Conservation (phyloP, 108 stramenopile genomes). For the Nitzschia inconspicua region DNA sequence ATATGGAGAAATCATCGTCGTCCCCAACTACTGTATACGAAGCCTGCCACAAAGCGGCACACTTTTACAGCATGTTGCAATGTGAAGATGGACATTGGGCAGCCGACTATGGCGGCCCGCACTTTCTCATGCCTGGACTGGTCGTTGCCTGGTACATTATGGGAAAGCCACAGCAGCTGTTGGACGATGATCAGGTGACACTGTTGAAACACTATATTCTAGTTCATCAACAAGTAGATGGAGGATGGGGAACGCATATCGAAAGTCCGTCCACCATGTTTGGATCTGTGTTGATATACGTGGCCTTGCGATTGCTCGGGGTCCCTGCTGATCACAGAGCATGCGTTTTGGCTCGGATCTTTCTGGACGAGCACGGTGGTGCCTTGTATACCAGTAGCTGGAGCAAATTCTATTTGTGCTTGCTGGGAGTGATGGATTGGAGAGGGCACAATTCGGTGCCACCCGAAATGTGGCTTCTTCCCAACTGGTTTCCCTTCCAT, state of each 20-base stretch:
- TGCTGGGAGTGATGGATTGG: conserved; percentile 96
- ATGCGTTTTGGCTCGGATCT: conserved; percentile 46
- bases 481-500: conserved; percentile 98
- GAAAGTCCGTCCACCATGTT: conserved; percentile 98
- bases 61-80: conserved; percentile 86
- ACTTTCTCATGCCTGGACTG: conserved; percentile 96
- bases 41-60: conserved; percentile 60
- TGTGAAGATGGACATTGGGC: conserved; percentile 91
- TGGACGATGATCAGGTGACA: conserved; percentile 50
- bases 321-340: conserved; percentile 55
- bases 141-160: conserved; percentile 88
- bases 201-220: conserved; percentile 85
- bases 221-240: conserved; percentile 96
- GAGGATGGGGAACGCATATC: conserved; percentile 99
- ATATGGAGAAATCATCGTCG: background rate
- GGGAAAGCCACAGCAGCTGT: conserved; percentile 60
- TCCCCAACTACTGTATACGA: conserved; percentile 46
- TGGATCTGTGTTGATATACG: conserved; percentile 91
- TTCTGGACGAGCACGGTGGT: conserved; percentile 87
- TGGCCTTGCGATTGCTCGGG: conserved; percentile 88
- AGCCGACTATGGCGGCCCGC: conserved; percentile 98
- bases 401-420: conserved; percentile 97
- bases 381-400: conserved; percentile 91
- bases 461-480: conserved; percentile 98
- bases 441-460: conserved; percentile 92